phyloP scores from a whole-genome alignment of 495 filamentous ascomycete genomes.

The Penicillium antarcticum region DNA sequence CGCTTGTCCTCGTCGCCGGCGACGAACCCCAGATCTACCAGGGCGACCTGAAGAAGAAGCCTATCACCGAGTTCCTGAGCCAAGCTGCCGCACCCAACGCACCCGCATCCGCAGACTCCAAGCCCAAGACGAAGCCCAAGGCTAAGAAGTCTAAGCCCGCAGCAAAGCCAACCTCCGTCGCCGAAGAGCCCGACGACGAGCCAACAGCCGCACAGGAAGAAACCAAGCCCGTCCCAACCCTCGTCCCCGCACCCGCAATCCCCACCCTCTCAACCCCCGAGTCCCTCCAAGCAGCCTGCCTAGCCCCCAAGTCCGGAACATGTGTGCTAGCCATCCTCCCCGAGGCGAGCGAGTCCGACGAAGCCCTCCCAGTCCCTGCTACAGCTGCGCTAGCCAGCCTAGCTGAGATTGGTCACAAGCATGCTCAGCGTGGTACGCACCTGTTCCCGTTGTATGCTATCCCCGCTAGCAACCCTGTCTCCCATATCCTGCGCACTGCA shows the following conservation, averaged over 20 bases:
- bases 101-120: conserved; percentile 49
- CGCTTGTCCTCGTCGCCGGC: conserved; percentile 75
- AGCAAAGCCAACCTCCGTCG: conserved; percentile 20
- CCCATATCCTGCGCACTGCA: conserved; percentile 51
- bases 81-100: conserved; percentile 72
- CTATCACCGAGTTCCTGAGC: conserved; percentile 78
- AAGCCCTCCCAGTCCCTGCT: conserved; percentile 39
- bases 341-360: conserved; percentile 44
- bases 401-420: conserved; percentile 71
- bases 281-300: conserved; percentile 65
- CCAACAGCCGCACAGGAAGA: conserved; percentile 45
- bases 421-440: conserved; percentile 57
- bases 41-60: conserved; percentile 82
- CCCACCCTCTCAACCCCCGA: conserved; percentile 53
- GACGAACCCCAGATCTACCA: conserved; percentile 70
- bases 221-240: conserved; percentile 46
- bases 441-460: conserved; percentile 83
- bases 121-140: conserved; percentile 45
- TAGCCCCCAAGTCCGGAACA: conserved; percentile 72
- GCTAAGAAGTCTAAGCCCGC: conserved; percentile 36
- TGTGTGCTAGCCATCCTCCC: conserved; percentile 83
- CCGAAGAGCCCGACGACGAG: conserved; percentile 41
- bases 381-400: conserved; percentile 60
- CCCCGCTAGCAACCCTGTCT: conserved; percentile 57
- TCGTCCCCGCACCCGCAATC: conserved; percentile 37